phyloP scores from a whole-genome alignment of 805 yeast species.

The Kazachstania psychrophila region DNA sequence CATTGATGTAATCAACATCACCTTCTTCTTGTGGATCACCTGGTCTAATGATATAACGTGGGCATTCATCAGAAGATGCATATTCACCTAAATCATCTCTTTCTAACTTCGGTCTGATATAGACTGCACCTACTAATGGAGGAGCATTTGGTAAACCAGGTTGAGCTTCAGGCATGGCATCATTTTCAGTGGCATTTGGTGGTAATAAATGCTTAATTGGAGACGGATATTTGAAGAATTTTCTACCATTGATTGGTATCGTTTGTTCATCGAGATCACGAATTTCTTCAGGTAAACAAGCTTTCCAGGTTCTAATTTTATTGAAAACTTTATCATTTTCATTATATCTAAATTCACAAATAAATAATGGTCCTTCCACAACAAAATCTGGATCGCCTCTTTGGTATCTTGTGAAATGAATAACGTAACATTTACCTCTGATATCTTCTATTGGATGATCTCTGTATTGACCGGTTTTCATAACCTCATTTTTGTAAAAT shows the following conservation, averaged over 20 bases:
- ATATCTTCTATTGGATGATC: slow-evolving; percentile 87
- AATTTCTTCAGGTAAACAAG: slow-evolving; percentile 94
- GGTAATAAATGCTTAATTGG: slow-evolving; percentile 76
- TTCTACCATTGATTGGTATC: slow-evolving; percentile 57
- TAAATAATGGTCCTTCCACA: slow-evolving; percentile 73
- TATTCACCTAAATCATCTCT: slow-evolving; percentile 80
- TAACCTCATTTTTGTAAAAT: slow-evolving; percentile 89
- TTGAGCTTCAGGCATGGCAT: slow-evolving; percentile 74
- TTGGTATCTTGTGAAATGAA: slow-evolving; percentile 87
- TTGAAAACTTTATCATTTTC: slow-evolving; percentile 85
- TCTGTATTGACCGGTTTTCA: slow-evolving; percentile 92
- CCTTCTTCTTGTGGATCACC: slow-evolving; percentile 33
- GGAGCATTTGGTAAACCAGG: slow-evolving; percentile 82
- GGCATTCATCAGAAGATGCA: slow-evolving; percentile 40
- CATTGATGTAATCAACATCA: slow-evolving; percentile 25
- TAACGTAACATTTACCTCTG: slow-evolving; percentile 88
- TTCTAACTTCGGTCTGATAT: slow-evolving; percentile 60
- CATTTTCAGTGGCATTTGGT: slow-evolving; percentile 58
- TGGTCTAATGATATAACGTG: slow-evolving; percentile 37
- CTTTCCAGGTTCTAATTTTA: slow-evolving; percentile 96
- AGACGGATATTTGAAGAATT: slow-evolving; percentile 67
- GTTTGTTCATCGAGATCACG: slow-evolving; percentile 76
- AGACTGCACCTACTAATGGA: slow-evolving; percentile 89
- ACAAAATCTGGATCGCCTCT: slow-evolving; percentile 87
- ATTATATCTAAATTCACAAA: slow-evolving; percentile 91